phyloP scores from a whole-genome alignment of 768 basidiomycete genomes.

The Amanita rubescens region DNA sequence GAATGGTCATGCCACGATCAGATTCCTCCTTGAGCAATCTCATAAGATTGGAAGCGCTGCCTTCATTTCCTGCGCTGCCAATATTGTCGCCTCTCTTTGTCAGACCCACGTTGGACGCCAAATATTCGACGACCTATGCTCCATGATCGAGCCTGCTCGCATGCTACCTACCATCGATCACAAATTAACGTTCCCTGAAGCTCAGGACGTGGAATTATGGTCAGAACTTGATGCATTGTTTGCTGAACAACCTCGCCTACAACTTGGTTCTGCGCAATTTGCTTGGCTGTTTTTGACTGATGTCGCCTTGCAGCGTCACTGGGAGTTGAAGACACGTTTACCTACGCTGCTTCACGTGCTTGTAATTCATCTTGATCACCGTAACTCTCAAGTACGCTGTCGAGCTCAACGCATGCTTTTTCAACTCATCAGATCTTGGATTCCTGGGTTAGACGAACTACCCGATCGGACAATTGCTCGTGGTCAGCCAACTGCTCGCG shows the following conservation, averaged over 20 bases:
- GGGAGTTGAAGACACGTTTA: constrained; percentile 65
- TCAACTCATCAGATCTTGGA: constrained; percentile 77
- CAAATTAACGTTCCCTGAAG: constrained; percentile 53
- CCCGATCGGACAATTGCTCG: constrained; percentile 47
- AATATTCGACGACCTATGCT: constrained; percentile 79
- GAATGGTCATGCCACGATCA: constrained; percentile 73
- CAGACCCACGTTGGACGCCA: constrained; percentile 65
- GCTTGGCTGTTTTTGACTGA: constrained; percentile 82
- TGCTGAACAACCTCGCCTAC: constrained; percentile 58
- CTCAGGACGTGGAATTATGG: constrained; percentile 69
- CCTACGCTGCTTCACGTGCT: constrained; percentile 72
- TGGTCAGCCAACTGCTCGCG: constrained; percentile 40
- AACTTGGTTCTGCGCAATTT: constrained; percentile 79
- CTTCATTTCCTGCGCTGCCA: constrained; percentile 73
- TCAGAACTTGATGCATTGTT: constrained; percentile 74
- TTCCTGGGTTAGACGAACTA: constrained; percentile 70
- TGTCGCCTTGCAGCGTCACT: constrained; percentile 64
- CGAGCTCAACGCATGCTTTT: constrained; percentile 77
- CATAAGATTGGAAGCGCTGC: constrained; percentile 73
- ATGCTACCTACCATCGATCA: constrained; percentile 78
- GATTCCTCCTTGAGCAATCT: constrained; percentile 84
- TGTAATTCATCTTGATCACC: constrained; percentile 79
- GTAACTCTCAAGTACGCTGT: constrained; percentile 56
- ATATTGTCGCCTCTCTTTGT: constrained; percentile 78
- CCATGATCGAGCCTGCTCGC: constrained; percentile 73